Conservation (phyloP, 2,329 filamentous ascomycete species). For the Zalaria obscura region DNA sequence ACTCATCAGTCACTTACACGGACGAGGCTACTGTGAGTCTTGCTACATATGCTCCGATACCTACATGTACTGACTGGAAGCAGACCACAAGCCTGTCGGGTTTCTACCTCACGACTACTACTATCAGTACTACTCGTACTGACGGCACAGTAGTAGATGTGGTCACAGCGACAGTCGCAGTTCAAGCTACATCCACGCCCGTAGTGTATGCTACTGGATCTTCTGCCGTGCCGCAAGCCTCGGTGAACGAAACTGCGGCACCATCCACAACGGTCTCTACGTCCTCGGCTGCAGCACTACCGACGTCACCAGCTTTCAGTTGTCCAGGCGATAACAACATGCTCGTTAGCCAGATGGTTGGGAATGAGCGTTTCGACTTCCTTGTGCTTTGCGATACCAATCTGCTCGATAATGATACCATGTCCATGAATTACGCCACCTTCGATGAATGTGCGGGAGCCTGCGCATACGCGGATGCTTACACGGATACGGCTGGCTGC, state of each 20-base stretch:
- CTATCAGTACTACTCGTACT: constrained; percentile 8
- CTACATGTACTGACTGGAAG: not conserved
- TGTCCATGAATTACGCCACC: constrained; percentile 12
- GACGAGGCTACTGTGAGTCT: constrained; percentile 9
- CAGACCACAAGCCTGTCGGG: constrained; percentile 7
- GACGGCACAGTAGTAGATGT: constrained; percentile 8
- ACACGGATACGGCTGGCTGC: constrained; percentile 15
- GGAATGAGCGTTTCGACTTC: constrained; percentile 17
- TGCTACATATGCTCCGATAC: not conserved
- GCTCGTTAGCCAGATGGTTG: constrained; percentile 17
- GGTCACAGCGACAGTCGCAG: constrained; percentile 4
- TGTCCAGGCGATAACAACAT: constrained; percentile 18
- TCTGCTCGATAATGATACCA: constrained; percentile 13
- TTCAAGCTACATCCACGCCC: not conserved
- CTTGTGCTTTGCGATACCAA: constrained; percentile 18
- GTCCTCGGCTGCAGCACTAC: constrained; percentile 7
- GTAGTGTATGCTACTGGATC: not conserved
- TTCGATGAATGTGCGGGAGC: constrained; percentile 18
- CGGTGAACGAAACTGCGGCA: not conserved
- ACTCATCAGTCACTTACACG: constrained; percentile 14
- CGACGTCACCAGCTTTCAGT: constrained; percentile 14
- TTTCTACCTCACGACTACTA: constrained; percentile 9
- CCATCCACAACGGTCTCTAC: not conserved
- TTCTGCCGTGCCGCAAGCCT: constrained; percentile 2
- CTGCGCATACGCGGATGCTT: constrained; percentile 16